These are phyloP conservation scores for Backusella macrospora DNA, from an alignment of 192 early-diverging fungal genomes.

Conservation along the genomic window DNA sequence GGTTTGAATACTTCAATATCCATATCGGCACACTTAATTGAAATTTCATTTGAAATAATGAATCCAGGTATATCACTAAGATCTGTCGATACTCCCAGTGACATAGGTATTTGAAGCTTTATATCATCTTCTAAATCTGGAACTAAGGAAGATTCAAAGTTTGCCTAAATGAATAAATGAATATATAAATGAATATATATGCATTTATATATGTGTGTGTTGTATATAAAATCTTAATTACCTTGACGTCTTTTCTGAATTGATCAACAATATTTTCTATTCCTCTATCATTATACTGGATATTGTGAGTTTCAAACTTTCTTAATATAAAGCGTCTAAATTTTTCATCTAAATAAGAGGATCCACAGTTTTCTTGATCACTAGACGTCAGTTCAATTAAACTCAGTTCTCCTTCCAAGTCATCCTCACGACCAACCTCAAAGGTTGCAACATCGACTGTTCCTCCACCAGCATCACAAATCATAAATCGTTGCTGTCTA, in stretches of 20 bases:
- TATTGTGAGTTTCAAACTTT: not conserved
- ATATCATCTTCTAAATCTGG: not conserved
- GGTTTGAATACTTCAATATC: not conserved
- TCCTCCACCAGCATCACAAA: conserved; percentile 57
- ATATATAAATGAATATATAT: not conserved
- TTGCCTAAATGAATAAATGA: not conserved
- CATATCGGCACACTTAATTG: not conserved
- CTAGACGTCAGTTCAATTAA: not conserved
- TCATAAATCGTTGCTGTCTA: conserved; percentile 47
- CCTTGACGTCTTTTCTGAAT: not conserved
- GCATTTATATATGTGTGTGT: no score
- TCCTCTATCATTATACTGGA: not conserved
- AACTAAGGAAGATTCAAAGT: not conserved
- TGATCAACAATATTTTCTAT: not conserved
- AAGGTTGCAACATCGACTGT: conserved; percentile 47
- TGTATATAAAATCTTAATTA: not conserved
- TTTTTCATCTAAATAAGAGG: conserved; percentile 5
- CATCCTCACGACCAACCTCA: not conserved
- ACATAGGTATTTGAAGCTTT: not conserved
- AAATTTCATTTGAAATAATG: not conserved
- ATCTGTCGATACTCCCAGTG: not conserved
- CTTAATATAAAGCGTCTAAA: not conserved
- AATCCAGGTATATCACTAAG: not conserved
- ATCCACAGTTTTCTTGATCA: not conserved
- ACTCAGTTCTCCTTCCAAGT: not conserved